Percentiles rank a stretch among this genome's conserved stretches.
These are phyloP conservation scores for Zoysia pacifica DNA, from an alignment of 176 grass and related monocot genomes.

Conservation along the genomic window DNA sequence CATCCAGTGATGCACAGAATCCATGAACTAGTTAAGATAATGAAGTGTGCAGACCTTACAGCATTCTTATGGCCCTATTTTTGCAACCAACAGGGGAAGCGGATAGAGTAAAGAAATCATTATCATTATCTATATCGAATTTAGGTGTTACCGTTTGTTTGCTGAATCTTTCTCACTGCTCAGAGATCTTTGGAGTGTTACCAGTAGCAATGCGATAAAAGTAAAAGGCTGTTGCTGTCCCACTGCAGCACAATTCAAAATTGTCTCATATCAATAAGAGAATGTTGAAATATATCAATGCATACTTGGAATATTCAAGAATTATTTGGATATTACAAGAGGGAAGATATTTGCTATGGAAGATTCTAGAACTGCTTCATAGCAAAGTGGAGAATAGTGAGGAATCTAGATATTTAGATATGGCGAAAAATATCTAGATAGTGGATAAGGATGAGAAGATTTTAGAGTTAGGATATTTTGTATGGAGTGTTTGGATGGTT, in stretches of 20 bases:
- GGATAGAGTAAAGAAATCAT: not conserved
- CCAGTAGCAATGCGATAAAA: conserved; percentile 42
- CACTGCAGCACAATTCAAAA: conserved; percentile 51
- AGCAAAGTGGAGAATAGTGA: too few species aligned
- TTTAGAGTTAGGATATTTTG: too few species aligned
- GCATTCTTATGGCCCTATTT: not conserved
- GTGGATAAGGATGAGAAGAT: too few species aligned
- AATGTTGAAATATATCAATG: too few species aligned
- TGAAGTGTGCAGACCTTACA: not conserved
- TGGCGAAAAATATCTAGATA: too few species aligned
- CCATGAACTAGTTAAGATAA: conserved; percentile 1
- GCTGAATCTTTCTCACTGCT: conserved; percentile 31
- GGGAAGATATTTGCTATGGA: too few species aligned
- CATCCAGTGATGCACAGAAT: conserved; percentile 7
- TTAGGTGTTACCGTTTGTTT: conserved; percentile 46
- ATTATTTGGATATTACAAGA: too few species aligned
- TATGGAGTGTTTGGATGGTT: too few species aligned
- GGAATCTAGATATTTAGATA: too few species aligned
- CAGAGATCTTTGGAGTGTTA: conserved; percentile 14
- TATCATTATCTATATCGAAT: not conserved
- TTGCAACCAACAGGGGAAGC: not conserved
- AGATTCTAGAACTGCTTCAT: too few species aligned
- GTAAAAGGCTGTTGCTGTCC: conserved; percentile 56
- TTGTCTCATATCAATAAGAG: conserved; percentile 10
- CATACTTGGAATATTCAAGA: too few species aligned